A percentile compares a stretch with the other conserved stretches of the same genome.
These are phyloP conservation scores for Diospyros kaki DNA, from an alignment of 148 eudicot genomes.

Conservation along the genomic window DNA sequence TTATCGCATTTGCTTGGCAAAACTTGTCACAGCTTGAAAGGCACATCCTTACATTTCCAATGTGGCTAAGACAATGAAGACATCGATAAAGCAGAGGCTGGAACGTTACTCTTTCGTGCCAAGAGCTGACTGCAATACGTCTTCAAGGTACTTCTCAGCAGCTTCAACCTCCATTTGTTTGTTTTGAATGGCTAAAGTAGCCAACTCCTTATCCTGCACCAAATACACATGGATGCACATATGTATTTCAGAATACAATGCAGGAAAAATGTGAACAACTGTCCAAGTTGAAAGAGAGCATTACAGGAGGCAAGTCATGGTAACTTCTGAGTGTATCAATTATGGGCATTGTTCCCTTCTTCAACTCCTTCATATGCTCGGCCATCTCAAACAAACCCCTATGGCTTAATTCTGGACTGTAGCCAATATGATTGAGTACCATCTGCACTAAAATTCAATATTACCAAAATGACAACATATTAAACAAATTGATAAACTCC, in stretches of 20 bases:
- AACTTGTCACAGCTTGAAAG: background rate
- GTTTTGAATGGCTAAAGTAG: constrained; percentile 79
- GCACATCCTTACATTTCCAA: background rate
- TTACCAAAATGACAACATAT: background rate
- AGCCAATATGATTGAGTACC: constrained; percentile 77
- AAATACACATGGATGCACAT: background rate
- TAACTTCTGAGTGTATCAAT: constrained; percentile 83
- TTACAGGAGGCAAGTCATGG: constrained; percentile 93
- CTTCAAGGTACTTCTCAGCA: constrained; percentile 88
- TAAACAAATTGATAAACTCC: no score
- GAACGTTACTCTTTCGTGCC: constrained; percentile 30
- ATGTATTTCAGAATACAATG: no score
- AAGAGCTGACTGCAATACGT: constrained; percentile 81
- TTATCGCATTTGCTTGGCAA: background rate
- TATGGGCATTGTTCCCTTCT: constrained; percentile 75
- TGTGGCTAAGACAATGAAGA: background rate
- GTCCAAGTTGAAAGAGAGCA: background rate
- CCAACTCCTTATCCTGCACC: constrained; percentile 78
- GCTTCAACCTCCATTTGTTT: constrained; percentile 73
- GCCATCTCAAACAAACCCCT: constrained; percentile 80
- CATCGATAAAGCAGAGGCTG: background rate
- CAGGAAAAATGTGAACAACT: background rate
- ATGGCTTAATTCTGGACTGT: constrained; percentile 82
- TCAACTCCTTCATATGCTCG: constrained; percentile 74
- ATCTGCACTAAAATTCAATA: constrained; percentile 37